Percentiles rank a stretch among this genome's conserved stretches.
Evolutionary conservation across 129 eudicot genomes (phyloP).

Genomic region (Centaurea solstitialis): DNA sequence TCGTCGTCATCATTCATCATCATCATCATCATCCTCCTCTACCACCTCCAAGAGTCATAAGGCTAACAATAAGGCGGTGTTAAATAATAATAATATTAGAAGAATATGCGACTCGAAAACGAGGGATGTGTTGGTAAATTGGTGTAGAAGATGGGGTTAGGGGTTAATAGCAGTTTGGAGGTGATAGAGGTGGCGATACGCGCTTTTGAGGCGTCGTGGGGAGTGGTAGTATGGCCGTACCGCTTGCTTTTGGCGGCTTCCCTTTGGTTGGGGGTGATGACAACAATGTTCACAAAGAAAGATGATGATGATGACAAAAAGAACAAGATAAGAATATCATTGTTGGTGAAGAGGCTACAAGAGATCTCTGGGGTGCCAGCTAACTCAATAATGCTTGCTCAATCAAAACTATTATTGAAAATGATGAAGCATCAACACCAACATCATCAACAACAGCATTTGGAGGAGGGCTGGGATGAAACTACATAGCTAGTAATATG

Average conservation of each 20-base stretch:
- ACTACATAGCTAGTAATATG: not conserved
- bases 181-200: constrained; percentile 25
- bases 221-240: constrained; percentile 25
- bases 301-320: not conserved
- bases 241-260: constrained; percentile 55
- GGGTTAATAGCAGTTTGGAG: not conserved
- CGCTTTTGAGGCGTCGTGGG: constrained; percentile 26
- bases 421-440: not conserved
- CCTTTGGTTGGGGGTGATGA: constrained; percentile 52
- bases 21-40: constrained; percentile 26
- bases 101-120: constrained; percentile 20
- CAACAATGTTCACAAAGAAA: not conserved
- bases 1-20: constrained; percentile 37
- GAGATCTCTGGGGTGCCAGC: constrained; percentile 68
- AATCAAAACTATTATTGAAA: constrained; percentile 31
- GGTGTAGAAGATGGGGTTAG: constrained; percentile 44
- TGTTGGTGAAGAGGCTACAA: constrained; percentile 38
- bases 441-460: constrained; percentile 13
- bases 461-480: constrained; percentile 54
- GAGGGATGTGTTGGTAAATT: constrained; percentile 46
- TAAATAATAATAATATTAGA: not conserved
- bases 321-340: not conserved
- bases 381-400: constrained; percentile 37
- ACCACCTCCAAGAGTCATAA: not conserved
- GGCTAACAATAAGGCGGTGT: not conserved